These are phyloP conservation scores for Notholithocarpus densiflorus DNA, from an alignment of 306 rosid genomes.

Conservation along the genomic window DNA sequence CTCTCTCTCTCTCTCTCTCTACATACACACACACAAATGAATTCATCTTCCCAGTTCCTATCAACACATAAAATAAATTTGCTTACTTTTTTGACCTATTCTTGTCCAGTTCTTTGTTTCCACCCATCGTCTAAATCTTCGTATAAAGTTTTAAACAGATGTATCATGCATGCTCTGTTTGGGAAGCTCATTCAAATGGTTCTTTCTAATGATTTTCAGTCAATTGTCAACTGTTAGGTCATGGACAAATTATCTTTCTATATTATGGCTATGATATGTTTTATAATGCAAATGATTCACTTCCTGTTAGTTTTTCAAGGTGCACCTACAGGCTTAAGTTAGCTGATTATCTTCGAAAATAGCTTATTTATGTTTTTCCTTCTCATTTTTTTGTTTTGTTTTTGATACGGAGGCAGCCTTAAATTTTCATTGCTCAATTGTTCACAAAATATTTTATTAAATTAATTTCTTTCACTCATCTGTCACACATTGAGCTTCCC, in stretches of 20 bases:
- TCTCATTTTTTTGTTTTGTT: not conserved
- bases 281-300: not conserved
- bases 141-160: not conserved
- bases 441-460: not conserved
- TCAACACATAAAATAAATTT: not conserved
- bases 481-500: not conserved
- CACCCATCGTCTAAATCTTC: not conserved
- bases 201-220: not conserved
- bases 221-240: not conserved
- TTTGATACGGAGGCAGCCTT: not conserved
- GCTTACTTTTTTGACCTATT: not conserved
- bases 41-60: not conserved
- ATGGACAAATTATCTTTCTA: not conserved
- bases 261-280: not conserved
- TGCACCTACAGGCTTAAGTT: not conserved
- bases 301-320: not conserved
- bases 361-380: too few relatives aligned
- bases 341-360: not conserved
- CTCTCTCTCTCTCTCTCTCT: too few relatives aligned
- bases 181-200: not conserved
- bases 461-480: not conserved
- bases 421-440: not conserved
- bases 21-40: not conserved
- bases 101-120: not conserved
- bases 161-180: not conserved